Base-by-base conservation (phyloP, 2,329 filamentous ascomycete genomes). In the Rosellinia necatrix region DNA sequence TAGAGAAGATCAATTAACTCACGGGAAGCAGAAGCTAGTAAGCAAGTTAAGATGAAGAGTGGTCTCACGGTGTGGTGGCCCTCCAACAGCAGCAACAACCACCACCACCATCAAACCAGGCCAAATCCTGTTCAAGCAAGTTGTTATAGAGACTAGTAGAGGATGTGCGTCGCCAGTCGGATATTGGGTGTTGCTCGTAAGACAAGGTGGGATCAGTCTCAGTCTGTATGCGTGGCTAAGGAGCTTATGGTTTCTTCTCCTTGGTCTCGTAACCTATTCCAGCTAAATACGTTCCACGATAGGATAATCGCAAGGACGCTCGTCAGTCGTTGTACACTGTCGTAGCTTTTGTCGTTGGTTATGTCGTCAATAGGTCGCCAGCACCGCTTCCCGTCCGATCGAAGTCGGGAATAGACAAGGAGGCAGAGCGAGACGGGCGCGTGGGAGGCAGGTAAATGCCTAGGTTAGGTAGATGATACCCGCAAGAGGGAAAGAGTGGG, bases 151-250 rank as follows among this genome's bases (percentile, higher is more conserved):
- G 48, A 25, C 37, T 27, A 25, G 13, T 10, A 43, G 51, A 22
- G 37, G 42, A 24, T 13, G 48, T 21, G 41, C 25, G 24, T 47
- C 40, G 34, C 30, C 15, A 17, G 53, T n/a, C 19, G 27, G 29
- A 24, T 15, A 13, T 50, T 29, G 25, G 27, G n/a, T 17, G 32
- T 38, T 15, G 35, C 25, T 50, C 44, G 53, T 60, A 38, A 62
- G 54, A 60, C 58, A 62, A 48, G 17, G 43, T 30, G 49, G 30
- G 40, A 42, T 42, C 24, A 19, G 49, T 60, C 49, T 57, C 49
- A 46, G 49, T 49, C 32, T 32, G 37, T 29, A 19, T 29, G 19
- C 32, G 6, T 22, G 41, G 21, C 46, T 44, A 56, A 40, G 40
- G 35, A 42, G 10, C 44, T 46, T 38, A 46, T 48, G 56, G 21